Base-by-base conservation (phyloP, 257 asterid genomes). In the Euphrasia confusa region DNA sequence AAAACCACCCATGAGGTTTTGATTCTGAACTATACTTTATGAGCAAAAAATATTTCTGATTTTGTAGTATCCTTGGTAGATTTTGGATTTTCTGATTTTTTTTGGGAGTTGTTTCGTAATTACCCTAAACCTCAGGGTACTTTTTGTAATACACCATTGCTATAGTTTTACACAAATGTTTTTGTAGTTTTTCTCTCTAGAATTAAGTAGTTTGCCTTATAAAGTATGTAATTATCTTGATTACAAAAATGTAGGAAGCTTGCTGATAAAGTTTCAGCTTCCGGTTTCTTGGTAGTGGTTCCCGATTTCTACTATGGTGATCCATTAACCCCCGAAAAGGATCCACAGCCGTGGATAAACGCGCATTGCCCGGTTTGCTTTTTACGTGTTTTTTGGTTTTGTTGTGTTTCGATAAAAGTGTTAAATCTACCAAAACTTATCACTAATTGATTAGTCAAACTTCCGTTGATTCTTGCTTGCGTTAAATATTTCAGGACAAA, bases 291-390 rank as follows among this genome's bases (percentile, higher is more conserved):
- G 3, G 92, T 80, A 7, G 81, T 81, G 66, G 92, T 75, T 80
- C 96, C 96, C 8, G 96, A 88, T 77, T 77, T 85, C 77, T 83
- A 69, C 72, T 65, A 76, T 33, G 95, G 96, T 10, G 92, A 83
- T 77, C 89, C 95, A 4, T 49, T 55, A 37, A 49, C 53, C 65
- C 76, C 30, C 1, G 79, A 77, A 15, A 75, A 75, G 60, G 67
- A 74, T 47, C 32, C 66, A 15, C 60, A 45, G 21, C 24, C 65
- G 17, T 88, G 95, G 96, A 0, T 44, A 3, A 30, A 58, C 2
- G 72, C 67, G 58, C 89, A 88, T 63, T 50, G 47, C 21, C 56
- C 82, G 72, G 96, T 88, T 71, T 39, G 81, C 1, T 6, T 35
- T 35, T 35, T 35, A 35, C 10, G 40, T 6, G 40, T 44, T 44